phyloP scores from a whole-genome alignment of 1,139 yeast species.

The Hyphopichia burtonii region DNA sequence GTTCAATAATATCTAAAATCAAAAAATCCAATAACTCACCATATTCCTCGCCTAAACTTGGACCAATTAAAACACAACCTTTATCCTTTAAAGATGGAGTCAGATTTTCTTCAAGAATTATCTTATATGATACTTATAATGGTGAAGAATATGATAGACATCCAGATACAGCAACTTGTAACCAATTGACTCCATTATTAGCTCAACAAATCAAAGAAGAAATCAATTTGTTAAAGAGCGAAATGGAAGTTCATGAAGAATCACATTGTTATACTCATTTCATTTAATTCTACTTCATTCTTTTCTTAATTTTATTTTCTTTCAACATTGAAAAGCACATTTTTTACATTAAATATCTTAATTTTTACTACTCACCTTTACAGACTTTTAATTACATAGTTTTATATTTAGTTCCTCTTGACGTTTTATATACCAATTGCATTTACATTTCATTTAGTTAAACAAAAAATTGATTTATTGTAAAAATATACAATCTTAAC shows the following conservation, averaged over 20 bases:
- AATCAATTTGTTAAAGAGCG: slow-evolving; percentile 70
- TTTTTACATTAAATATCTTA: no score
- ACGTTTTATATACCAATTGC: not conserved
- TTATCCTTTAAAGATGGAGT: slow-evolving; percentile 36
- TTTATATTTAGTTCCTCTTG: not conserved
- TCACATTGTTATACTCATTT: slow-evolving; percentile 84
- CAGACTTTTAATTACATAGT: not conserved
- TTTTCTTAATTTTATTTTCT: no score
- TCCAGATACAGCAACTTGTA: slow-evolving; percentile 92
- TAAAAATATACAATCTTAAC: not conserved
- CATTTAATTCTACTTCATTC: slow-evolving; percentile 34
- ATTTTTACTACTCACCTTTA: not conserved
- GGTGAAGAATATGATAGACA: slow-evolving; percentile 88
- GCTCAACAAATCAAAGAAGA: slow-evolving; percentile 90
- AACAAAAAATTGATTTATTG: not conserved
- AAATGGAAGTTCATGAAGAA: slow-evolving; percentile 79
- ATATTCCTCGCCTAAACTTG: slow-evolving; percentile 4
- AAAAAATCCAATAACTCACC: slow-evolving; percentile 16
- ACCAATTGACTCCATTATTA: slow-evolving; percentile 81
- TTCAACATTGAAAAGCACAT: no score
- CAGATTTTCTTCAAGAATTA: slow-evolving; percentile 79
- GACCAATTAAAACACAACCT: not conserved
- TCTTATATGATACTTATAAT: slow-evolving; percentile 83
- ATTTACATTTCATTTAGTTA: not conserved
- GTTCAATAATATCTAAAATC: slow-evolving; percentile 30